A percentile compares a stretch with the other conserved stretches of the same genome.
phyloP scores from a whole-genome alignment of 257 asterid genomes.

The Schizonepeta tenuifolia region DNA sequence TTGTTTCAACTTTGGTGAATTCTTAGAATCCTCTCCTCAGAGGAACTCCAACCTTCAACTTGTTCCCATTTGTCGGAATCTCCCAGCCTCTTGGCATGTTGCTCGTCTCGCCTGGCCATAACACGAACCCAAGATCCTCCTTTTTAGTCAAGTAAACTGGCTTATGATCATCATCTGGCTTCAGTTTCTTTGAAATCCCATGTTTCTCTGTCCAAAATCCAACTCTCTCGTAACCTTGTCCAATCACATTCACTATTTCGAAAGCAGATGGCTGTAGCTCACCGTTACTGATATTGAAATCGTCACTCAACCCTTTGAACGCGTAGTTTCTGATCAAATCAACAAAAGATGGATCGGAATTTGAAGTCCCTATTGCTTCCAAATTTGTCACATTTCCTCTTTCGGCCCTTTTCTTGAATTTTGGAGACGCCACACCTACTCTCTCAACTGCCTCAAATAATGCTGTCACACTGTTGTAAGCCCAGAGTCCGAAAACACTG shows the following conservation, averaged over 20 bases:
- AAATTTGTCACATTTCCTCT: no score
- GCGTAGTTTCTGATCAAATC: background rate
- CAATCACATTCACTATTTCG: conserved; percentile 54
- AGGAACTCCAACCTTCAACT: conserved; percentile 50
- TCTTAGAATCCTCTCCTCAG: conserved; percentile 41
- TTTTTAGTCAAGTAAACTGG: conserved; percentile 24
- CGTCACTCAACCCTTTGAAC: conserved; percentile 51
- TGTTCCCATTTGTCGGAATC: conserved; percentile 45
- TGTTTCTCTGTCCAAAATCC: conserved; percentile 50
- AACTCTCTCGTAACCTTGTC: conserved; percentile 30
- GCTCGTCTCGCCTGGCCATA: conserved; percentile 52
- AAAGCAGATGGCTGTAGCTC: conserved; percentile 45
- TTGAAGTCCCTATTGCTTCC: no score
- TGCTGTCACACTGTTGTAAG: conserved; percentile 45
- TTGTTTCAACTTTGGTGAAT: conserved; percentile 40
- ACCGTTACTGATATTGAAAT: conserved; percentile 42
- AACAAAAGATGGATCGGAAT: no score
- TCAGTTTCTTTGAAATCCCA: conserved; percentile 39
- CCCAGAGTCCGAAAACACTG: conserved; percentile 57
- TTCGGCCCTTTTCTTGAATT: conserved; percentile 5
- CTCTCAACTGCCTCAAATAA: conserved; percentile 46
- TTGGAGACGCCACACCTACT: conserved; percentile 26
- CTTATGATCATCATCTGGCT: background rate
- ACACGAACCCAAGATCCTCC: conserved; percentile 36
- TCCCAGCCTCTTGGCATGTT: conserved; percentile 50